A percentile compares a stretch with the other conserved stretches of the same genome.
These are phyloP conservation scores for Calocybe gangraenosa DNA, from an alignment of 768 basidiomycete genomes.

Conservation along the genomic window DNA sequence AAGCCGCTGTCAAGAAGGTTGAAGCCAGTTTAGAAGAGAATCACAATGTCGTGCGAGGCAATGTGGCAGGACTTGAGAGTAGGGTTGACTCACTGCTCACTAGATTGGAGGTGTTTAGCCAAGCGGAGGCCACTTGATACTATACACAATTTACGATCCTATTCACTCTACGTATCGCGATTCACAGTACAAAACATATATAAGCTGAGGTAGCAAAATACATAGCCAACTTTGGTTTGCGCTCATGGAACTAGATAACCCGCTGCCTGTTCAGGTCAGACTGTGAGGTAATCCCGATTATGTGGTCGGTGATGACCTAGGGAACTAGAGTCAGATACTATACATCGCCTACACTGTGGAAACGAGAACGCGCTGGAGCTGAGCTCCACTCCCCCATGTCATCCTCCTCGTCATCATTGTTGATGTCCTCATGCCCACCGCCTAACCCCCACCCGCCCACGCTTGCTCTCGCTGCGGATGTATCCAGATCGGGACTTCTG, in stretches of 20 bases:
- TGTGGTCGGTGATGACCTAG: constrained; percentile 53
- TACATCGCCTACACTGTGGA: neutral
- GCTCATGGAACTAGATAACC: constrained; percentile 15
- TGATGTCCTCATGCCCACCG: constrained; percentile 47
- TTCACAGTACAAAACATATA: constrained; percentile 10
- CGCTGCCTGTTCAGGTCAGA: constrained; percentile 27
- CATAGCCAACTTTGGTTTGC: constrained; percentile 3
- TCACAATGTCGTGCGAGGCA: constrained; percentile 61
- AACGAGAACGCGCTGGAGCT: constrained; percentile 44
- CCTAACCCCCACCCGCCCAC: constrained; percentile 78
- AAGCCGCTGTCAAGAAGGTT: constrained; percentile 63
- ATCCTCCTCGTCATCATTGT: constrained; percentile 62
- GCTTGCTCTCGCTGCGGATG: constrained; percentile 36
- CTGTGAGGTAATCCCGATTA: constrained; percentile 50
- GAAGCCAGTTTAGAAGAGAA: constrained; percentile 78
- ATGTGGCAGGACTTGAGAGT: constrained; percentile 66
- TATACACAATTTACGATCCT: neutral
- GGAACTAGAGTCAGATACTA: neutral
- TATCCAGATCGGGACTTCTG: constrained; percentile 52
- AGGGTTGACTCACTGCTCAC: constrained; percentile 37
- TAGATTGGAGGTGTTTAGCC: constrained; percentile 37
- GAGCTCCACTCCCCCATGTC: constrained; percentile 66
- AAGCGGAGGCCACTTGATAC: constrained; percentile 8
- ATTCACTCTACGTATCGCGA: neutral
- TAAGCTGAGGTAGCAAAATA: no score